phyloP scores from a whole-genome alignment of 345 rosid species.

The Euphorbia pulcherrima region DNA sequence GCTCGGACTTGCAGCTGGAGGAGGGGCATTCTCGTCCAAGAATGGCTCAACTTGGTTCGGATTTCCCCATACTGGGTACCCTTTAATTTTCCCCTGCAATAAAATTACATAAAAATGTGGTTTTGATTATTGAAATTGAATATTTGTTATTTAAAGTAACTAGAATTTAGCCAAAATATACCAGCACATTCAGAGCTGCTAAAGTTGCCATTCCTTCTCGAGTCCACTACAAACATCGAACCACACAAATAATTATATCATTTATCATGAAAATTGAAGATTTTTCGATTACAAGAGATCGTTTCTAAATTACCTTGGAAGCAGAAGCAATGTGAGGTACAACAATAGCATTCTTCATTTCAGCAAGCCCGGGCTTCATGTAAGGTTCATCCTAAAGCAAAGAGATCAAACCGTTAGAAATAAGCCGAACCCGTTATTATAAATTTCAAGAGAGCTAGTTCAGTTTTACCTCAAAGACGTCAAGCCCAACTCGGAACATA shows the following conservation, averaged over 20 bases:
- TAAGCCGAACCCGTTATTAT: not conserved
- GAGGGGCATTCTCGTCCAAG: slow-evolving; percentile 66
- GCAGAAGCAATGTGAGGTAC: slow-evolving; percentile 98
- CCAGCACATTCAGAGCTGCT: slow-evolving; percentile 90
- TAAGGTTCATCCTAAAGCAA: slow-evolving; percentile 76
- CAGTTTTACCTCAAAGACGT: slow-evolving; percentile 79
- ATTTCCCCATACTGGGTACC: slow-evolving; percentile 81
- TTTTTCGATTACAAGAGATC: not conserved
- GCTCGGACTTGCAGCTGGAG: slow-evolving; percentile 86
- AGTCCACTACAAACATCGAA: slow-evolving; percentile 64
- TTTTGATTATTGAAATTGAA: not conserved
- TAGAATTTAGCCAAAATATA: slow-evolving; percentile 22
- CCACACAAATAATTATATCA: too few species aligned
- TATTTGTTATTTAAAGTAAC: not conserved
- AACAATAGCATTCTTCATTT: slow-evolving; percentile 81
- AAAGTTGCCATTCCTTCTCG: slow-evolving; percentile 98
- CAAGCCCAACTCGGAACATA: slow-evolving; percentile 96
- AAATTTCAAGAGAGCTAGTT: not conserved
- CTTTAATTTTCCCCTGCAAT: slow-evolving; percentile 78
- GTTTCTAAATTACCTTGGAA: slow-evolving; percentile 59
- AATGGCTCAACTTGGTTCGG: slow-evolving; percentile 75
- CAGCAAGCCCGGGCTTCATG: slow-evolving; percentile 97
- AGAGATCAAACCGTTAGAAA: not conserved
- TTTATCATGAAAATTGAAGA: not conserved
- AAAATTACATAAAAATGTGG: not conserved